A percentile compares a stretch with the other conserved stretches of the same genome.
phyloP scores from a whole-genome alignment of 345 rosid species.

The Anacardium occidentale region DNA sequence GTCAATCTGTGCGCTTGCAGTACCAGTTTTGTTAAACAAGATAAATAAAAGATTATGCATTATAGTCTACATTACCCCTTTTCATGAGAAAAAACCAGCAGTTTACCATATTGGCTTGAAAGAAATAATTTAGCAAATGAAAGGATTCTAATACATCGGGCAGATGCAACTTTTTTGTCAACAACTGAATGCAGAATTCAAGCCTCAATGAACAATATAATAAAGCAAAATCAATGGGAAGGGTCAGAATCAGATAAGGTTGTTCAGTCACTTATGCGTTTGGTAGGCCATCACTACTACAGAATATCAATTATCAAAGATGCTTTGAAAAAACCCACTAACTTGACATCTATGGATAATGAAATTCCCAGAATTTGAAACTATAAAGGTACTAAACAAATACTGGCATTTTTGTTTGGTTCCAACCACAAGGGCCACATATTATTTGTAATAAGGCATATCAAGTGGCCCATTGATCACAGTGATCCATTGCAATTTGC shows the following conservation, averaged over 20 bases:
- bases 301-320: slow-evolving; percentile 2
- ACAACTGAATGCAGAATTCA: not conserved
- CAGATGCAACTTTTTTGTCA: not conserved
- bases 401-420: not conserved
- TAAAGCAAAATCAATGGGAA: not conserved
- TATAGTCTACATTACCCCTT: no score
- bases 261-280: slow-evolving; percentile 4
- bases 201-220: no score
- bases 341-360: not conserved
- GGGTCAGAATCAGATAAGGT: slow-evolving; percentile 1
- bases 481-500: not conserved
- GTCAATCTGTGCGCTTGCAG: no score
- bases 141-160: not conserved
- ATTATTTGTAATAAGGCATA: not conserved
- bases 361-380: not conserved
- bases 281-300: slow-evolving; percentile 18
- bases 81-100: no score
- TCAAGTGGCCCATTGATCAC: not conserved
- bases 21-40: no score
- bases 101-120: not conserved
- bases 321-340: slow-evolving; percentile 10
- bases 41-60: no score
- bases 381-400: no score
- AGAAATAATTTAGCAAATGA: not conserved
- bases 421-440: not conserved